Conservation (phyloP, 331 rosid species). For the Pyracantha coccinea region DNA sequence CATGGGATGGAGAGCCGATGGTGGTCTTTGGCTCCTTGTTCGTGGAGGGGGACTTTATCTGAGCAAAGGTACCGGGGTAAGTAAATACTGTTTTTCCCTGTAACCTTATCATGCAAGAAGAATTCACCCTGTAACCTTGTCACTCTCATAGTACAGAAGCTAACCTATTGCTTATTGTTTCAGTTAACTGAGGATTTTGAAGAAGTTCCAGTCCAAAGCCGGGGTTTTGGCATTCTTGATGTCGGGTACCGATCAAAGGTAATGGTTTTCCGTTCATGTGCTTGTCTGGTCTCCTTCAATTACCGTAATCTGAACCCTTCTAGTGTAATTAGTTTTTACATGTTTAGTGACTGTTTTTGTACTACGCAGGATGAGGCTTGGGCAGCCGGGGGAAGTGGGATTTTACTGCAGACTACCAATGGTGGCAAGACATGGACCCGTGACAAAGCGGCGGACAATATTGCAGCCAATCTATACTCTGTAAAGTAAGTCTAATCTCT, state of each 20-base stretch:
- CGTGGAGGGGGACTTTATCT: slow-evolving; percentile 98
- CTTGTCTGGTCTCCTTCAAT: neutral
- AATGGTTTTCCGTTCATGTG: neutral
- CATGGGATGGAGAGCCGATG: slow-evolving; percentile 99
- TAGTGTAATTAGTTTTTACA: neutral
- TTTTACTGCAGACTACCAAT: slow-evolving; percentile 76
- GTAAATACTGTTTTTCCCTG: slow-evolving; percentile 11
- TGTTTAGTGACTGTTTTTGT: neutral
- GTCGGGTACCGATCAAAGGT: slow-evolving; percentile 93
- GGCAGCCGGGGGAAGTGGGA: slow-evolving; percentile 99
- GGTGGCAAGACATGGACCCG: slow-evolving; percentile 97
- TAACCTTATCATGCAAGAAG: neutral
- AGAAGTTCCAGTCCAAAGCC: slow-evolving; percentile 93
- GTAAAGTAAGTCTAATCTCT: slow-evolving; percentile 65
- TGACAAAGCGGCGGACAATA: slow-evolving; percentile 96
- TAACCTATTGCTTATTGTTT: slow-evolving; percentile 13
- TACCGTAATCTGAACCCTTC: neutral
- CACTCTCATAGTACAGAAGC: slow-evolving; percentile 13
- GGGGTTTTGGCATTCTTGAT: slow-evolving; percentile 97
- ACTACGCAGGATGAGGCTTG: slow-evolving; percentile 83
- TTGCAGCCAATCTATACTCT: slow-evolving; percentile 92
- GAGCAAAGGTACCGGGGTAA: slow-evolving; percentile 95
- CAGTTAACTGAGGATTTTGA: slow-evolving; percentile 93
- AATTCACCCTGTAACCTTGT: slow-evolving; percentile 12
- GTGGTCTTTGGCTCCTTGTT: slow-evolving; percentile 99